Evolutionary conservation across 2,329 filamentous ascomycete species (phyloP), one percentile per base, ranked within the genome.

Genomic region (Colletotrichum musicola): DNA sequence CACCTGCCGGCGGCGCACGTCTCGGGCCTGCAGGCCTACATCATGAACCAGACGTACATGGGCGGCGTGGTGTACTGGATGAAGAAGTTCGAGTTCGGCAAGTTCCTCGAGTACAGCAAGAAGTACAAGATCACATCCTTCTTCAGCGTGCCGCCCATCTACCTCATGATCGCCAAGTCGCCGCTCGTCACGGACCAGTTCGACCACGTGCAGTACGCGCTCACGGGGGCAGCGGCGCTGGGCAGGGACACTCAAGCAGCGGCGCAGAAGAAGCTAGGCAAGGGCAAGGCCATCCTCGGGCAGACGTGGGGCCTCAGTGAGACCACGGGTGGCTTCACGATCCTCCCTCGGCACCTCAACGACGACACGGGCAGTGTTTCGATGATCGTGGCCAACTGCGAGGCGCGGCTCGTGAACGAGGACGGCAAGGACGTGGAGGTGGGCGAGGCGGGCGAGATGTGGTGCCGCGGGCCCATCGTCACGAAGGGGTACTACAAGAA

Each of bases 401-500:
- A 76, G 51, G 74, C 72, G 1, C 75, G 81, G 12, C 72, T 84
- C 1, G 74, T 83, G 2, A 81, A 81, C 38, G 81, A 83, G 0
- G 73, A 80, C 0, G 80, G 73, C 10, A 75, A 74, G 3, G 82
- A 84, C 25, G 81, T 83, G 1, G 72, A 76, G 35, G 76, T 76
- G 0, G 81, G 82, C 3, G 69, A 78, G 40, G 68, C 85, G 0
- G 90, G 90, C 4, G 90, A 93, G 76, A 80, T 92, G 1, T 89
- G 90, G 82, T 83, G 93, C 50, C 88, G 89, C 60, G 92, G 93
- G 0, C 91, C 92, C 0, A 91, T 93, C 71, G 82, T 93, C 20
- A 92, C 91, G 73, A 88, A 88, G 78, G 92, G 91, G 7, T 95
- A 93, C 73, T 84, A 89, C 72, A 90, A 90, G 72, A 94, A 94